Conservation (phyloP, 2,329 filamentous ascomycete genomes). For the Dactylellina parvicollis region DNA sequence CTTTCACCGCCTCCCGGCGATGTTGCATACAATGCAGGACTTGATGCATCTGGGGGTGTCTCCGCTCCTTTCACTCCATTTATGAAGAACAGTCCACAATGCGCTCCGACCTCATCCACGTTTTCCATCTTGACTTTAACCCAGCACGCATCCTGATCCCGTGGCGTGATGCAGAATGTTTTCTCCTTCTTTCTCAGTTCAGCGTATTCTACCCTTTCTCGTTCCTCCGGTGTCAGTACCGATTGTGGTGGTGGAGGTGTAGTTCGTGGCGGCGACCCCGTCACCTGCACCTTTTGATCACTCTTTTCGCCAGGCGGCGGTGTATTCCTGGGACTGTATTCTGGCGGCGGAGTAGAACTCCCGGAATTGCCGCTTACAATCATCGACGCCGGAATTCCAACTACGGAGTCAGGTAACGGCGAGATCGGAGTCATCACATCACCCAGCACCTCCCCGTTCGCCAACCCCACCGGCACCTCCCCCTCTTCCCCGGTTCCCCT, state of each 20-base stretch:
- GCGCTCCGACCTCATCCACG: conserved; percentile 85
- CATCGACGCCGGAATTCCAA: neutral
- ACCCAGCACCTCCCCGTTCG: conserved; percentile 25
- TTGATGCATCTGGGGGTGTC: conserved; percentile 69
- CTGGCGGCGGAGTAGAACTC: conserved; percentile 12
- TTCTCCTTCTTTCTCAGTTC: conserved; percentile 64
- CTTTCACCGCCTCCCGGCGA: neutral
- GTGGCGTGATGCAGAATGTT: conserved; percentile 82
- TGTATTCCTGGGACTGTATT: neutral
- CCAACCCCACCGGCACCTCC: conserved; percentile 41
- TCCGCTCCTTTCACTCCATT: conserved; percentile 28
- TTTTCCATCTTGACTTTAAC: conserved; percentile 80
- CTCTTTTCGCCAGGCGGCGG: neutral
- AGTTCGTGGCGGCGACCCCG: neutral
- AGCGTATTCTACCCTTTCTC: conserved; percentile 52
- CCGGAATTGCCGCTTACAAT: neutral
- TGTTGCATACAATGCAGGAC: neutral
- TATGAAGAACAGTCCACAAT: conserved; percentile 77
- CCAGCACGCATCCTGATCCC: conserved; percentile 76
- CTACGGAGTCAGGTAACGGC: conserved; percentile 25
- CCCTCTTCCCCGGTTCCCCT: conserved; percentile 6
- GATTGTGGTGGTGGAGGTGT: neutral
- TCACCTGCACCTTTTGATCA: neutral
- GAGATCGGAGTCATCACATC: conserved; percentile 52
- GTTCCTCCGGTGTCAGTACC: neutral